Conservation (phyloP, 1,284 basidiomycete genomes). For the Ustilago crameri region DNA sequence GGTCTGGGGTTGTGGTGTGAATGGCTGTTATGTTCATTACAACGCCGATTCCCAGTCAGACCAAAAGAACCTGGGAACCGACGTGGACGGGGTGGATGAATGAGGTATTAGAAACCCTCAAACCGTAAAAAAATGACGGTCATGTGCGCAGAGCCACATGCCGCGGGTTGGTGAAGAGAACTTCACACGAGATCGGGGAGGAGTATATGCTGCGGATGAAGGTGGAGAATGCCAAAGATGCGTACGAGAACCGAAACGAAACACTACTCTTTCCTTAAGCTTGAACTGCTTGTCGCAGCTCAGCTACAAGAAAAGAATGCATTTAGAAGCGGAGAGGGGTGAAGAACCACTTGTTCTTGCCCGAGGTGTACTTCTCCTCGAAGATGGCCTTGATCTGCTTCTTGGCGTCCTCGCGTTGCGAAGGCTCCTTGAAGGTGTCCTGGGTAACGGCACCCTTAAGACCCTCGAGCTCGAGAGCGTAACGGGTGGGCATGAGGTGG, state of each 20-base stretch:
- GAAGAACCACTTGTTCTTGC: conserved; percentile 69
- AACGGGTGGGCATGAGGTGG: conserved; percentile 69
- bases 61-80: conserved; percentile 27
- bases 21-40: conserved; percentile 22
- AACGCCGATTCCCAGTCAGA: conserved; percentile 32
- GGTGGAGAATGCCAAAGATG: conserved; percentile 14
- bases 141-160: not conserved
- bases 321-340: conserved; percentile 66
- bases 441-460: conserved; percentile 65
- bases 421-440: conserved; percentile 68
- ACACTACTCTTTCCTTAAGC: not conserved
- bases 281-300: not conserved
- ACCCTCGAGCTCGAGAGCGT: conserved; percentile 68
- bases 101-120: too few relatives aligned
- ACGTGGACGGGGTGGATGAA: conserved; percentile 13
- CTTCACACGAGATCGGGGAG: not conserved
- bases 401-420: conserved; percentile 67
- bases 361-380: conserved; percentile 67
- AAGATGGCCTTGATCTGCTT: conserved; percentile 70
- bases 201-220: conserved; percentile 16
- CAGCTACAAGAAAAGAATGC: not conserved
- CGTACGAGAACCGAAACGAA: conserved; percentile 12
- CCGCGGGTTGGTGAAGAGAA: not conserved
- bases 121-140: not conserved
- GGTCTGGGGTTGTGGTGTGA: conserved; percentile 19